These are phyloP conservation scores for Vararia minispora DNA, from an alignment of 768 basidiomycete genomes.

Conservation along the genomic window DNA sequence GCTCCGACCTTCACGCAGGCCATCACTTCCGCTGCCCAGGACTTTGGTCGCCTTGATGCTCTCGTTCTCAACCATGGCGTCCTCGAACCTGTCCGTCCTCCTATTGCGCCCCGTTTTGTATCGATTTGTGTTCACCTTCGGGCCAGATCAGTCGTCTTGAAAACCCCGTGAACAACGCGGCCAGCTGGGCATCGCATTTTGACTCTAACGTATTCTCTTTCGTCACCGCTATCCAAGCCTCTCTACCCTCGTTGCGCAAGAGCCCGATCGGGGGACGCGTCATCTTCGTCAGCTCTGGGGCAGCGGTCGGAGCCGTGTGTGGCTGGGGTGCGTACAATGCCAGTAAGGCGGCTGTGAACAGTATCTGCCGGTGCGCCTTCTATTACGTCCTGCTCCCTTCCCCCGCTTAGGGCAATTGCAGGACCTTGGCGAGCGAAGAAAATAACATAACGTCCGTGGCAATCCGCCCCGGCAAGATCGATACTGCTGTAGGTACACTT, in stretches of 20 bases:
- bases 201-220: conserved; percentile 87
- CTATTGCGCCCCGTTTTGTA: too few relatives aligned
- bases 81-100: conserved; percentile 65
- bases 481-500: conserved; percentile 53
- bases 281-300: conserved; percentile 80
- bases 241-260: conserved; percentile 59
- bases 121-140: too few relatives aligned
- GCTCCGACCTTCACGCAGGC: conserved; percentile 42
- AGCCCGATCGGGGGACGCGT: conserved; percentile 50
- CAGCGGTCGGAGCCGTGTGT: conserved; percentile 51
- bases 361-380: conserved; percentile 34
- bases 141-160: conserved; percentile 44
- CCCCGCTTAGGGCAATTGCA: conserved; percentile 17
- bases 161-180: conserved; percentile 35
- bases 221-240: conserved; percentile 52
- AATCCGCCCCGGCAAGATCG: conserved; percentile 79
- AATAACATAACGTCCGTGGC: conserved; percentile 63
- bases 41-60: conserved; percentile 58
- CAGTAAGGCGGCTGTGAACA: conserved; percentile 82
- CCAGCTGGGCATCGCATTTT: conserved; percentile 62
- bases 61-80: conserved; percentile 81
- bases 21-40: conserved; percentile 39
- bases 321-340: conserved; percentile 82
- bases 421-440: conserved; percentile 82
- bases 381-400: background rate